A percentile compares a stretch with the other conserved stretches of the same genome.
phyloP scores from a whole-genome alignment of 2,329 filamentous ascomycete species.

The Scytalidium lignicola region DNA sequence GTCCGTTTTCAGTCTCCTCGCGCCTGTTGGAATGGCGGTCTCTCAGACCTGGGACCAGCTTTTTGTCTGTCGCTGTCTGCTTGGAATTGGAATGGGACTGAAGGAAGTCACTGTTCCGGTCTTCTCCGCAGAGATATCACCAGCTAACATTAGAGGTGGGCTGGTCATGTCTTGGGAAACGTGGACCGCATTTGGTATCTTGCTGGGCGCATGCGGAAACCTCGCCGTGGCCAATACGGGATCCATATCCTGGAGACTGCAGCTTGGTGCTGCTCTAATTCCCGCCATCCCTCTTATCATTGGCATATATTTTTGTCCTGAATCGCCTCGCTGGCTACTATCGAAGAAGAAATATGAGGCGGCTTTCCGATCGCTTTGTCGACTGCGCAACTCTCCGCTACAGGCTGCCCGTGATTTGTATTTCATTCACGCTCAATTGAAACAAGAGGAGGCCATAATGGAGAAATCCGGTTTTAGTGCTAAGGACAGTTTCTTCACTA shows the following conservation, averaged over 20 bases:
- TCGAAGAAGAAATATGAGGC: slow-evolving; percentile 38
- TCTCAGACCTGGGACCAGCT: slow-evolving; percentile 54
- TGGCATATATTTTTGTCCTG: slow-evolving; percentile 58
- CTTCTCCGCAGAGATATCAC: slow-evolving; percentile 48
- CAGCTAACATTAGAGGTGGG: slow-evolving; percentile 47
- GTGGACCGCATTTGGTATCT: slow-evolving; percentile 58
- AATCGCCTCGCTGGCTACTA: slow-evolving; percentile 59
- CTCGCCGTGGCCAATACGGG: slow-evolving; percentile 47
- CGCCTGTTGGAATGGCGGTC: slow-evolving; percentile 49
- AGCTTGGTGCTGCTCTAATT: slow-evolving; percentile 59
- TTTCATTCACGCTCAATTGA: slow-evolving; percentile 51
- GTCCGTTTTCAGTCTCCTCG: slow-evolving; percentile 50
- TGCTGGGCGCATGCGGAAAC: slow-evolving; percentile 34
- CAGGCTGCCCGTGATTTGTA: slow-evolving; percentile 60
- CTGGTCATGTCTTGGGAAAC: slow-evolving; percentile 76
- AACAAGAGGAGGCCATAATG: background rate
- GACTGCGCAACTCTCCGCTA: slow-evolving; percentile 51
- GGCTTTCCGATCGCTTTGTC: slow-evolving; percentile 53
- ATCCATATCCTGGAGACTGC: slow-evolving; percentile 53
- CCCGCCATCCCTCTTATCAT: slow-evolving; percentile 50
- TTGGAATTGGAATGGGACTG: slow-evolving; percentile 56
- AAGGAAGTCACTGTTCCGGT: slow-evolving; percentile 43
- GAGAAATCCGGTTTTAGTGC: too few relatives aligned
- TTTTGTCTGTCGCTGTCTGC: slow-evolving; percentile 44
- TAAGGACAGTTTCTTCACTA: slow-evolving; percentile 17